phyloP scores from a whole-genome alignment of 352 stramenopile genomes.

The Phytophthora quininea region DNA sequence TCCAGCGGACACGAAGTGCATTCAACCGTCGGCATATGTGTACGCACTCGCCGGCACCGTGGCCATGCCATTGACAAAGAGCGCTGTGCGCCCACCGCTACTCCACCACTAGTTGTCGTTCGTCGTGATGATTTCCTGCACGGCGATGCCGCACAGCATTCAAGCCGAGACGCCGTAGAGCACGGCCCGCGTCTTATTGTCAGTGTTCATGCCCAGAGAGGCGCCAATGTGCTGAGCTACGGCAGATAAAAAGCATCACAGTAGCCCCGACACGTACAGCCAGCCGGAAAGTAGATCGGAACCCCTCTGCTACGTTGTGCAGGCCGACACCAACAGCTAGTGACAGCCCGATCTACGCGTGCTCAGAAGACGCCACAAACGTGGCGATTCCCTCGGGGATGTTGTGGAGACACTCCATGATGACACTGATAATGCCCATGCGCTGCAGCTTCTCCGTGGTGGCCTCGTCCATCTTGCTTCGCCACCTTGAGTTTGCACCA shows the following conservation, averaged over 20 bases:
- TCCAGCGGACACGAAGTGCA: slow-evolving; percentile 82
- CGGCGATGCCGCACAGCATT: slow-evolving; percentile 94
- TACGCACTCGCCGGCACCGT: slow-evolving; percentile 45
- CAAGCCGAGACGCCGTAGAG: slow-evolving; percentile 94
- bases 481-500: slow-evolving; percentile 48
- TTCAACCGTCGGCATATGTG: slow-evolving; percentile 88
- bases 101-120: too few species aligned
- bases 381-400: slow-evolving; percentile 97
- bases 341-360: slow-evolving; percentile 87
- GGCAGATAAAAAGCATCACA: slow-evolving; percentile 93
- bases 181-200: slow-evolving; percentile 71
- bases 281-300: slow-evolving; percentile 98
- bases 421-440: slow-evolving; percentile 91
- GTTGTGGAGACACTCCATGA: slow-evolving; percentile 96
- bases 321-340: slow-evolving; percentile 95
- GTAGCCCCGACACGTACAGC: slow-evolving; percentile 92
- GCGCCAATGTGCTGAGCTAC: slow-evolving; percentile 91
- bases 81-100: too few species aligned
- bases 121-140: slow-evolving; percentile 93
- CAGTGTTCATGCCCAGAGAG: slow-evolving; percentile 79
- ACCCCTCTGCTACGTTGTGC: slow-evolving; percentile 97
- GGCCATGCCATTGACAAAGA: too few species aligned
- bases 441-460: slow-evolving; percentile 66
- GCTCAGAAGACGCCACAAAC: slow-evolving; percentile 91
- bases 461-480: slow-evolving; percentile 54